Evolutionary conservation across 129 eudicot genomes (phyloP).

Genomic region (Rutidosis leptorrhynchoides): DNA sequence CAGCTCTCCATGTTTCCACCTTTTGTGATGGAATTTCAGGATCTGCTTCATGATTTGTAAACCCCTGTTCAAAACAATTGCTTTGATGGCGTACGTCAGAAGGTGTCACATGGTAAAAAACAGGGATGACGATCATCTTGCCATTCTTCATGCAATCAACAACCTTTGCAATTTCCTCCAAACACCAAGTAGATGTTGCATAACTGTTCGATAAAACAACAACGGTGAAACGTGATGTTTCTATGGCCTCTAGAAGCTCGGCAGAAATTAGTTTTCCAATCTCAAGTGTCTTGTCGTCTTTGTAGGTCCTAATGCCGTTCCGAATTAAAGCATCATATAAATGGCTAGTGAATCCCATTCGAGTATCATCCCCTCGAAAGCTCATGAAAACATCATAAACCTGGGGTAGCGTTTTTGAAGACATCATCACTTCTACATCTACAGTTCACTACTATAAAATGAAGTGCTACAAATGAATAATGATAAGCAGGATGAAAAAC

Average conservation of each 20-base stretch:
- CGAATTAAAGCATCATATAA: no score
- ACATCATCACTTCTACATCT: neutral
- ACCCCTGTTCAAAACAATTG: neutral
- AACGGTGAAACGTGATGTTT: neutral
- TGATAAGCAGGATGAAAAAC: no score
- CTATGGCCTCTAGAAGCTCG: neutral
- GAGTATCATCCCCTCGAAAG: neutral
- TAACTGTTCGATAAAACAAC: neutral
- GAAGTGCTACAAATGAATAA: no score
- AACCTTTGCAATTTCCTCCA: conserved; percentile 8
- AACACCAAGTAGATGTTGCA: conserved; percentile 2
- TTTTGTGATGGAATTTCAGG: neutral
- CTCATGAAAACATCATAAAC: conserved; percentile 1
- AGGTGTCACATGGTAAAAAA: neutral
- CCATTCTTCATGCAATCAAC: neutral
- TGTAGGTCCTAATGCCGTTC: neutral
- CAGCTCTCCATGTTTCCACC: neutral
- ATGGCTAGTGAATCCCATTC: no score
- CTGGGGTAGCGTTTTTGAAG: neutral
- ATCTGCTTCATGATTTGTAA: neutral
- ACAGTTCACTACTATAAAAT: no score
- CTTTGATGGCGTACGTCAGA: neutral
- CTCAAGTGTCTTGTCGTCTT: neutral
- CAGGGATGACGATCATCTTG: neutral
- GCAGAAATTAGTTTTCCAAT: neutral